Base-by-base conservation (phyloP, 73 alveolate species). In the Symbiodinium natans region DNA sequence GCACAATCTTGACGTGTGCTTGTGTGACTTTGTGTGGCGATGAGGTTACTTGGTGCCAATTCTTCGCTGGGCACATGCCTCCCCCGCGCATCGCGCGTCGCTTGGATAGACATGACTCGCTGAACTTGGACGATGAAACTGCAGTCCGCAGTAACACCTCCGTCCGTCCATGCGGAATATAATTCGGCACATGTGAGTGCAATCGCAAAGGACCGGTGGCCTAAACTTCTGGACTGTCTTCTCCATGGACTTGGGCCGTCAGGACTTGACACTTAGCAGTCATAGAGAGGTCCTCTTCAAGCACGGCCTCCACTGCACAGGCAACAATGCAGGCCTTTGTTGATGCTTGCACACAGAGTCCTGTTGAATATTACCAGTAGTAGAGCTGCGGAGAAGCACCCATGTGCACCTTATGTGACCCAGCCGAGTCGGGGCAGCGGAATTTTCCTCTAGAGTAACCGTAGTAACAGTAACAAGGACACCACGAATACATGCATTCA, bases 221-320 rank as follows among this genome's bases (percentile, higher is more conserved):
- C 84, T 88, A 27, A 92, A 92, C 42, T 92, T 92, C 84, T 92
- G 98, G 98, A 92, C 98, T 19, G 98, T 92, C 90, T 92, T 92
- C 92, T 74, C 92, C 74, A 92, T 92, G 98, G 98, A 92, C 42
- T 46, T 92, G 92, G 98, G 98, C 68, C 83, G 98, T 9, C 80
- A 75, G 86, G 77, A 63, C 34, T 17, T 23, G 38, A 21, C 8
- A 13, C 40, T 6, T 46, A n/a, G n/a, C n/a, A n/a, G n/a, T n/a
- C n/a, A n/a, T n/a, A n/a, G n/a, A n/a, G n/a, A n/a, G 25, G 1
- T 2, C 1, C 68, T 27, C 68, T 27, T 52, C 4, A 52, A 52
- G 6, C 3, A 17, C 10, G 27, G 17, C 63, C 1, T 5, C 1
- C 68, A 2, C 21, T 27, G 68, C 29, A 21, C n/a, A 21, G 21